A percentile compares a stretch with the other conserved stretches of the same genome.
These are phyloP conservation scores for Hypoxylon sp. DNA, from an alignment of 2,329 filamentous ascomycete species.

Conservation along the genomic window DNA sequence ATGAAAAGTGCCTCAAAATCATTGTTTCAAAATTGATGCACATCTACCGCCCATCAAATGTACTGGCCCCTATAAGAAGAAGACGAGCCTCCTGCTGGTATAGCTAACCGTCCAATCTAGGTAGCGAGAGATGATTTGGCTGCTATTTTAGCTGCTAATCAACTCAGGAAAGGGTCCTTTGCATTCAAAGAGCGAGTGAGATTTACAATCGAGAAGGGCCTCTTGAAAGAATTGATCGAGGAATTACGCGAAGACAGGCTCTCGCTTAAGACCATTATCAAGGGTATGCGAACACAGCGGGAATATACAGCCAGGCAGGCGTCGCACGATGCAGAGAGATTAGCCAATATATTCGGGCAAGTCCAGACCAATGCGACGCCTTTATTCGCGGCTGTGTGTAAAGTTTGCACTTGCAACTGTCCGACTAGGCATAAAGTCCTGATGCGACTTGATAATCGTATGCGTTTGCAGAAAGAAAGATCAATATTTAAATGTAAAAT, in stretches of 20 bases:
- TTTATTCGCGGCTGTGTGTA: neutral
- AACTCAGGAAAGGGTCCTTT: neutral
- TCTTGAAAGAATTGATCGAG: neutral
- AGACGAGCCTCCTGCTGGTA: neutral
- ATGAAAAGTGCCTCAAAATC: conserved; percentile 30
- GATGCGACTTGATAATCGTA: neutral
- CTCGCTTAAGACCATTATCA: neutral
- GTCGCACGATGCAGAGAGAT: neutral
- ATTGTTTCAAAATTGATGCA: conserved; percentile 31
- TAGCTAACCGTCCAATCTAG: neutral
- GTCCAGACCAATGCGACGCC: neutral
- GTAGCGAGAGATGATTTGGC: neutral
- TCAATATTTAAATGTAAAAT: neutral
- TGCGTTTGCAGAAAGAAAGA: neutral
- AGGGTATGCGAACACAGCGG: neutral
- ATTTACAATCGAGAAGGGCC: conserved; percentile 10
- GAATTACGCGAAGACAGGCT: conserved; percentile 6
- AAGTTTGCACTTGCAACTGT: neutral
- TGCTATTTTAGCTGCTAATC: neutral
- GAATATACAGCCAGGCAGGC: neutral
- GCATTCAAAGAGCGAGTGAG: conserved; percentile 6
- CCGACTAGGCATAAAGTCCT: neutral
- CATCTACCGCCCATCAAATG: neutral
- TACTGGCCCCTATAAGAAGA: neutral
- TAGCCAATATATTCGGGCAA: neutral